Conservation (phyloP, 352 stramenopile species). For the Halophytophthora batemanensis region DNA sequence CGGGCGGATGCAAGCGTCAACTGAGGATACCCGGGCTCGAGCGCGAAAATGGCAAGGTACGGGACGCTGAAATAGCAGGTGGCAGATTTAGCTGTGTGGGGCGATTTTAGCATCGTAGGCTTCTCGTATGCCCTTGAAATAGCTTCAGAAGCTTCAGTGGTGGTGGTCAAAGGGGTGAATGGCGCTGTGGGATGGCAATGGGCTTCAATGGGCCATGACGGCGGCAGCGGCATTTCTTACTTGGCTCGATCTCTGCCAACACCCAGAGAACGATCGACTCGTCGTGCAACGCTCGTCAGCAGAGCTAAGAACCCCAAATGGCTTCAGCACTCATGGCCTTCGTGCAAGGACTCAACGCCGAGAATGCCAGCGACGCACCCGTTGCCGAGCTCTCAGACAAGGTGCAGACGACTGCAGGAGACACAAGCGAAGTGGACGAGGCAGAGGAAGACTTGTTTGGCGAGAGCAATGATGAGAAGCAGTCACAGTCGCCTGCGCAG, state of each 20-base stretch:
- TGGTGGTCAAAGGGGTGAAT: too few relatives aligned
- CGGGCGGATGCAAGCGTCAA: slow-evolving; percentile 12
- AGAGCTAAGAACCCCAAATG: slow-evolving; percentile 21
- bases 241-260: too few relatives aligned
- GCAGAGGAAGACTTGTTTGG: slow-evolving; percentile 31
- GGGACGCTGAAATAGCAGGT: too few relatives aligned
- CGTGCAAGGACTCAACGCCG: slow-evolving; percentile 23
- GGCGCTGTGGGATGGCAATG: too few relatives aligned
- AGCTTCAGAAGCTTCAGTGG: too few relatives aligned
- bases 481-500: slow-evolving; percentile 11
- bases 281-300: too few relatives aligned
- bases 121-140: not conserved
- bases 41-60: too few relatives aligned
- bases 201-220: too few relatives aligned
- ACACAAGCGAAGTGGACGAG: slow-evolving; percentile 15
- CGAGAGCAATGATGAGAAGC: slow-evolving; percentile 24
- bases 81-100: too few relatives aligned
- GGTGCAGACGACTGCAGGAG: not conserved
- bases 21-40: not conserved
- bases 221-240: too few relatives aligned
- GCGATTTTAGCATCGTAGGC: not conserved
- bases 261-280: too few relatives aligned
- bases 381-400: not conserved
- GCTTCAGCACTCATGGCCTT: slow-evolving; percentile 40
- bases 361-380: slow-evolving; percentile 15